Evolutionary conservation across 2,329 filamentous ascomycete genomes (phyloP), one percentile per base, ranked within the genome.

Genomic region (Shiraia sp.): DNA sequence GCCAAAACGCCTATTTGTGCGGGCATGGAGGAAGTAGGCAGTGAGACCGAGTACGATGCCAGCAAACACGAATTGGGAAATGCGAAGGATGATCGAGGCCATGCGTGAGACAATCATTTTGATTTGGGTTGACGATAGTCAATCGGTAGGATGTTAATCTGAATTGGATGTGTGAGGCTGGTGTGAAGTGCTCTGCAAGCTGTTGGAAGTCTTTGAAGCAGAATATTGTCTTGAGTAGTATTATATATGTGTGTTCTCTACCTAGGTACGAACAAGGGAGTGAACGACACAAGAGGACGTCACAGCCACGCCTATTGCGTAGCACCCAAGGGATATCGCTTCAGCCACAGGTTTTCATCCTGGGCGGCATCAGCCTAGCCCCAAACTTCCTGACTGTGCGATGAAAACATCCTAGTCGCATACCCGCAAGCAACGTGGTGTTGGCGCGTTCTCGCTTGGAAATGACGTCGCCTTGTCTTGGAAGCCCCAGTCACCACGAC

Each of bases 1-100:
- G 38, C 76, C 74, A 25, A 74, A 66, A 24, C 72, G 51, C 19
- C 19, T 22, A 8, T 8, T 22, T 15, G 48, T 46, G 40, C 50
- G 39, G 28, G 45, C 34, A 34, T 60, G 29, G 15, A 61, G 33
- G 51, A 64, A 63, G 40, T 56, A 47, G 10, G 62, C 40, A 2
- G 53, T 53, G 10, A 64, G 37, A 22, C 59, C 47, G 17, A 54
- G 49, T 61, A 75, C 54, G 66, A 90, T 85, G 53, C 80, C 78
- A n/a, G 80, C 84, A 61, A 87, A 90, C 58, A 76, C 81, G 50
- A 91, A 77, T 72, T 89, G 77, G 55, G 75, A 77, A 10, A 80
- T 63, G 62, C 83, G 81, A 54, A 86, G 74, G 56, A 80, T 65
- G 49, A 83, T 74, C 16, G 80, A 81, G 19, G 79, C 49, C 15